These are phyloP conservation scores for Przewalskia tangutica DNA, from an alignment of 257 asterid genomes.

Conservation along the genomic window DNA sequence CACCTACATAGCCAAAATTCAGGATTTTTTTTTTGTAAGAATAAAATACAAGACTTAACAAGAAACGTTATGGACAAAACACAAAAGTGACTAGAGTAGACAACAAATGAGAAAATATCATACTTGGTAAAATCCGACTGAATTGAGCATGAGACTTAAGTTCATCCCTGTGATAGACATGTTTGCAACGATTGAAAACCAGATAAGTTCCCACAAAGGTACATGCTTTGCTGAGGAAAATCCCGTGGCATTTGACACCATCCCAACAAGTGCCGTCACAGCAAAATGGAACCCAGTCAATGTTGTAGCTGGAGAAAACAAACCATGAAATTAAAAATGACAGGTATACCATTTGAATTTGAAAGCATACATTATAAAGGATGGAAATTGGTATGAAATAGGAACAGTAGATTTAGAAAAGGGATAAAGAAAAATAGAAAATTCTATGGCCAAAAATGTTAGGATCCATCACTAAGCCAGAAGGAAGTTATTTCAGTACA, in stretches of 20 bases:
- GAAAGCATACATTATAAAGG: background rate
- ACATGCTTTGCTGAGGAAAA: conserved; percentile 78
- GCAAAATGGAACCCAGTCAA: conserved; percentile 96
- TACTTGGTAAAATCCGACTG: conserved; percentile 98
- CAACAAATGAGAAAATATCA: conserved; percentile 7
- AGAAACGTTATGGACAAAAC: background rate
- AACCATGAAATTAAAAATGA: background rate
- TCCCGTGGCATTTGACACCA: conserved; percentile 88
- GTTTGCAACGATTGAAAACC: conserved; percentile 93
- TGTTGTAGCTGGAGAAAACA: conserved; percentile 65
- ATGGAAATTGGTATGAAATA: background rate
- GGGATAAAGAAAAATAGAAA: background rate
- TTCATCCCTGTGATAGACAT: conserved; percentile 96
- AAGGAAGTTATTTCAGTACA: background rate
- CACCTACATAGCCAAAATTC: background rate
- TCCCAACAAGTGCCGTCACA: conserved; percentile 88
- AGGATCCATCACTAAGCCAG: background rate
- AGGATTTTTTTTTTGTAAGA: background rate
- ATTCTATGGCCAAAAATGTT: background rate
- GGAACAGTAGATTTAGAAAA: background rate
- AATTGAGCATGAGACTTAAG: conserved; percentile 96
- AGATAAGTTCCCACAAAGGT: conserved; percentile 93
- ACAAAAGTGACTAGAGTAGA: background rate
- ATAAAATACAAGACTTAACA: background rate
- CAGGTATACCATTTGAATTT: background rate